Percentiles rank a stretch among this genome's conserved stretches.
These are phyloP conservation scores for Pseudevernia furfuracea DNA, from an alignment of 495 filamentous ascomycete species.

Conservation along the genomic window DNA sequence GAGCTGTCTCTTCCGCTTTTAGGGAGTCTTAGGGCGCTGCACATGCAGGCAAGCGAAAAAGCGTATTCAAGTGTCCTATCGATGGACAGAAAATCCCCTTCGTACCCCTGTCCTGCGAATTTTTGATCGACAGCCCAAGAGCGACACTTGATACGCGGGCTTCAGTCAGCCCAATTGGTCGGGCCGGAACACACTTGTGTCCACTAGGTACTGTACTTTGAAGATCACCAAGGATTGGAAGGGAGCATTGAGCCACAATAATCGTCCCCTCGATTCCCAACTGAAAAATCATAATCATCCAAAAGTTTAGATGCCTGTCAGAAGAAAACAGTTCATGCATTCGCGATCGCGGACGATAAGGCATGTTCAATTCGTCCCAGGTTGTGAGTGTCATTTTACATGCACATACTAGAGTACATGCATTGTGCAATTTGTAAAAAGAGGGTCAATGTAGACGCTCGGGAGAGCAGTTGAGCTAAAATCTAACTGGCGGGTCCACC, in stretches of 20 bases:
- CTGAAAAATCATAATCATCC: not conserved
- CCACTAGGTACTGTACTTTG: conserved; percentile 9
- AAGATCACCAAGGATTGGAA: not conserved
- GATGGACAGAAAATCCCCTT: not conserved
- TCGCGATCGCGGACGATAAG: conserved; percentile 4
- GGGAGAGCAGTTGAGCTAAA: conserved; percentile 12
- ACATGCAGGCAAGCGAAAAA: conserved; percentile 21
- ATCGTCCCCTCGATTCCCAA: not conserved
- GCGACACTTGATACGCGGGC: conserved; percentile 18
- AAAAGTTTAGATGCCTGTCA: not conserved
- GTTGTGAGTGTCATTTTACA: conserved; percentile 3
- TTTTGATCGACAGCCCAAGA: conserved; percentile 16
- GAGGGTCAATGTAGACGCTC: conserved; percentile 1
- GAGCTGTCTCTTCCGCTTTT: conserved; percentile 22
- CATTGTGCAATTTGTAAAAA: conserved; percentile 1
- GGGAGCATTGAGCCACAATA: not conserved
- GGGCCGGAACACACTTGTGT: conserved; percentile 14
- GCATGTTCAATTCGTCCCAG: conserved; percentile 4
- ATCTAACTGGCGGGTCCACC: conserved; percentile 12
- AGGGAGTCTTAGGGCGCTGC: conserved; percentile 15
- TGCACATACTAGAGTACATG: not conserved
- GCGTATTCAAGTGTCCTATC: not conserved
- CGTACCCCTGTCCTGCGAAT: conserved; percentile 1
- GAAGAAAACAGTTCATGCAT: conserved; percentile 5
- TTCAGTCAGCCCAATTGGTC: conserved; percentile 20